Base-by-base conservation (phyloP, 306 rosid species). In the Gastrolobium villosum region DNA sequence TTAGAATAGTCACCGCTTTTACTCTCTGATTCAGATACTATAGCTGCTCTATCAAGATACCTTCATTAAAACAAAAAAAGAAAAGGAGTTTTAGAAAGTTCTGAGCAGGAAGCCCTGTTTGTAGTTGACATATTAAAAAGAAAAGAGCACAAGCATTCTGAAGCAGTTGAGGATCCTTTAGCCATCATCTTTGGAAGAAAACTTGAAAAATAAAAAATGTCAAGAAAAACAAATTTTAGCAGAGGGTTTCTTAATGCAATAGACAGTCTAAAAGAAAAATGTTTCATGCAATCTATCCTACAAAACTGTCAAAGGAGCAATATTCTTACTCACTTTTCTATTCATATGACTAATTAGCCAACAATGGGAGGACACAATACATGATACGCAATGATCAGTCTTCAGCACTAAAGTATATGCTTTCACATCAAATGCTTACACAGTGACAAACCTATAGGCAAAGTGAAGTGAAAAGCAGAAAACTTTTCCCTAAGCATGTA, bases 21-120 rank as follows among this genome's bases (percentile, higher is more conserved):
- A 9, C 56, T 77, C 78, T 91, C 96, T 0, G 82, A 69, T 60
- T 85, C 91, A 6, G 98, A 88, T 50, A 87, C 69, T 54, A 93
- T 78, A 67, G 98, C 94, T 5, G 97, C 98, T 86, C 83, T 95
- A 78, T 95, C 98, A 79, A 93, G 95, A 78, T 82, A 90, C 88
- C 98, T 95, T 87, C 81, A 86, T 45, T 28, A 49, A 68, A 74
- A 61, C 46, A 10, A 68, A 49, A 28, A 65, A 20, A 36, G 10
- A 30, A 37, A 20, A 36, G 3, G 11, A 57, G 64, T 6, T 62
- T 72, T 63, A 45, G 74, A 73, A 49, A 37, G 76, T 45, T 5
- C 4, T 31, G 15, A 68, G 28, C 49, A 53, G 20, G 41, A 60
- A 68, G 62, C 9, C 26, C 40, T 40, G 54, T 50, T 40, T 34